Conservation (phyloP, 192 early-diverging fungal genomes). For the Geosiphon pyriformis region DNA sequence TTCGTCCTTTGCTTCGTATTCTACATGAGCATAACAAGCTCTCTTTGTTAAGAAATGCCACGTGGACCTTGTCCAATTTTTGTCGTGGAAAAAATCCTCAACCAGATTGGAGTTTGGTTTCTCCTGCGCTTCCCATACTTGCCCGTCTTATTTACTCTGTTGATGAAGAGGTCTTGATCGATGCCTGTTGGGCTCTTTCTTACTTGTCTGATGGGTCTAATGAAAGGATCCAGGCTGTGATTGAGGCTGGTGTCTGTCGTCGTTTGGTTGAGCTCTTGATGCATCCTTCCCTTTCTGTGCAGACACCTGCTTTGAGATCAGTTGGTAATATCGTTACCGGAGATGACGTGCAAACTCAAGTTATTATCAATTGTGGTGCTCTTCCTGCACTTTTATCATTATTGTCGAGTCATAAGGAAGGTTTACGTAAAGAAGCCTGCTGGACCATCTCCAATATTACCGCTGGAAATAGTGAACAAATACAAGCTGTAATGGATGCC, state of each 20-base stretch:
- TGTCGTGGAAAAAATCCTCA: conserved; percentile 72
- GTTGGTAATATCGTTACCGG: conserved; percentile 80
- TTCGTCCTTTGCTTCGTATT: conserved; percentile 30
- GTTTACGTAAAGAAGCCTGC: conserved; percentile 46
- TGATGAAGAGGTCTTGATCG: conserved; percentile 75
- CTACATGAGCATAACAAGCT: conserved; percentile 30
- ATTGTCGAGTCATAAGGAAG: conserved; percentile 34
- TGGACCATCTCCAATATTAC: conserved; percentile 54
- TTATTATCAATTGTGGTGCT: conserved; percentile 62
- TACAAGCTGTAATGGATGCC: conserved; percentile 42
- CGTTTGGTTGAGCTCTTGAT: conserved; percentile 65
- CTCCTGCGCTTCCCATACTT: conserved; percentile 32
- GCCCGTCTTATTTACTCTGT: conserved; percentile 59
- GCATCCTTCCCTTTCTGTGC: conserved; percentile 53
- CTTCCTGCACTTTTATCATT: conserved; percentile 50
- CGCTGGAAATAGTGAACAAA: conserved; percentile 40
- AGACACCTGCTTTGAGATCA: conserved; percentile 69
- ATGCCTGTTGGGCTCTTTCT: conserved; percentile 79
- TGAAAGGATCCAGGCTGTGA: conserved; percentile 66
- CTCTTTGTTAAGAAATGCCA: conserved; percentile 66
- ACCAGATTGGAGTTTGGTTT: conserved; percentile 59
- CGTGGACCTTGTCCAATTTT: conserved; percentile 78
- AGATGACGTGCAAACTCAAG: conserved; percentile 74
- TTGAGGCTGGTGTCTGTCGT: conserved; percentile 67
- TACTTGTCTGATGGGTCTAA: conserved; percentile 71